Conservation (phyloP, 805 yeast genomes). For the Starmerella vaccinii region DNA sequence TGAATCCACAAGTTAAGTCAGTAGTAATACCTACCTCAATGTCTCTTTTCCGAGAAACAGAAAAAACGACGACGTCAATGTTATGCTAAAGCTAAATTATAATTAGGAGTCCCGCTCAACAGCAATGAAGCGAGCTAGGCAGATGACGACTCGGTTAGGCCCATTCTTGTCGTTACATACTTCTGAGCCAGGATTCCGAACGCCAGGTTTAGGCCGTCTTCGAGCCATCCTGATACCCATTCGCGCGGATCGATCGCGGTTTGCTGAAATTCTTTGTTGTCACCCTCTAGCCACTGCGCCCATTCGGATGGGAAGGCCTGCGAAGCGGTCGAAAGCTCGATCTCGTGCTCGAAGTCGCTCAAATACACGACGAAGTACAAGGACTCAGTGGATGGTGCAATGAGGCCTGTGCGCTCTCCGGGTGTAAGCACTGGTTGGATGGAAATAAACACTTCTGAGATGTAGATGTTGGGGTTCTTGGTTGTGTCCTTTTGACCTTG, state of each 20-base stretch:
- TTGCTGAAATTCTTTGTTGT: constrained; percentile 28
- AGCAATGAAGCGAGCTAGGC: no score
- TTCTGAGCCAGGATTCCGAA: constrained; percentile 84
- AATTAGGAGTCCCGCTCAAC: no score
- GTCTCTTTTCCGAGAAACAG: no score
- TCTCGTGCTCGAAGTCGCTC: constrained; percentile 67
- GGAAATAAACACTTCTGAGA: constrained; percentile 58
- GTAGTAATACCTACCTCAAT: no score
- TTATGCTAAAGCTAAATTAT: no score
- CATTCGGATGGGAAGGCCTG: constrained; percentile 86
- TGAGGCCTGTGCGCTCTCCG: not conserved
- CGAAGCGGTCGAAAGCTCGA: constrained; percentile 63
- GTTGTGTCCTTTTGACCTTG: constrained; percentile 5
- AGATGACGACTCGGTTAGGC: constrained; percentile 33
- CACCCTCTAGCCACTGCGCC: constrained; percentile 78
- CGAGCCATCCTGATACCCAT: constrained; percentile 73
- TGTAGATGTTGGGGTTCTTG: constrained; percentile 23
- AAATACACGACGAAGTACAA: constrained; percentile 69
- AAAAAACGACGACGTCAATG: no score
- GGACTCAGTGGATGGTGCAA: constrained; percentile 25
- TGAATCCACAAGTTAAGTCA: no score
- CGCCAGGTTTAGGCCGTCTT: constrained; percentile 63
- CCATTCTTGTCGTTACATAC: constrained; percentile 87
- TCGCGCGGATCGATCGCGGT: constrained; percentile 65
- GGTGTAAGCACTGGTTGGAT: constrained; percentile 45